Percentiles rank a stretch among this genome's conserved stretches.
Evolutionary conservation across 805 yeast species (phyloP).

Genomic region (Pichia ethanolica): DNA sequence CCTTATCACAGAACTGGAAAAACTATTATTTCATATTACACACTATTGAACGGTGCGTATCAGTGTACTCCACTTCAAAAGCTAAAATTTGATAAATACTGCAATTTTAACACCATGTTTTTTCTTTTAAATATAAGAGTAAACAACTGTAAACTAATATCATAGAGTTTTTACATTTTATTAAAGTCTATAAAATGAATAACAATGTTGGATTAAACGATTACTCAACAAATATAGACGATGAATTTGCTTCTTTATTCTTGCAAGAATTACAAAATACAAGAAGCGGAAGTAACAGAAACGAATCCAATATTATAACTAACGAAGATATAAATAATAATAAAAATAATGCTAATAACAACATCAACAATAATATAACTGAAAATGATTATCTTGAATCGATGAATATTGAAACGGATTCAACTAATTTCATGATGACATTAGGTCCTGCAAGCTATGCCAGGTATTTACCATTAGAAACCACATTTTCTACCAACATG

Average conservation of each 20-base stretch:
- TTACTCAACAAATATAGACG: slow-evolving; percentile 6
- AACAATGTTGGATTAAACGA: no score
- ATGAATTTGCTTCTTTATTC: slow-evolving; percentile 14
- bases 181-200: no score
- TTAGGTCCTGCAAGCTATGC: slow-evolving; percentile 6
- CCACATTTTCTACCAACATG: slow-evolving; percentile 2
- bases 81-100: no score
- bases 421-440: neutral
- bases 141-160: no score
- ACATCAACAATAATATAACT: neutral
- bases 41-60: no score
- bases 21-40: no score
- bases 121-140: no score
- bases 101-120: no score
- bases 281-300: neutral
- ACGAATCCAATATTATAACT: neutral
- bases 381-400: slow-evolving; percentile 6
- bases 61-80: no score
- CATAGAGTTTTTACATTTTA: no score
- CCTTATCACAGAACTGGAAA: no score
- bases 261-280: slow-evolving; percentile 10
- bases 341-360: neutral
- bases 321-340: neutral
- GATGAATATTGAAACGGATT: neutral
- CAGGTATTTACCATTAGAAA: slow-evolving; percentile 7